Conservation (phyloP, 495 filamentous ascomycete species). For the Lophium mytilinum region DNA sequence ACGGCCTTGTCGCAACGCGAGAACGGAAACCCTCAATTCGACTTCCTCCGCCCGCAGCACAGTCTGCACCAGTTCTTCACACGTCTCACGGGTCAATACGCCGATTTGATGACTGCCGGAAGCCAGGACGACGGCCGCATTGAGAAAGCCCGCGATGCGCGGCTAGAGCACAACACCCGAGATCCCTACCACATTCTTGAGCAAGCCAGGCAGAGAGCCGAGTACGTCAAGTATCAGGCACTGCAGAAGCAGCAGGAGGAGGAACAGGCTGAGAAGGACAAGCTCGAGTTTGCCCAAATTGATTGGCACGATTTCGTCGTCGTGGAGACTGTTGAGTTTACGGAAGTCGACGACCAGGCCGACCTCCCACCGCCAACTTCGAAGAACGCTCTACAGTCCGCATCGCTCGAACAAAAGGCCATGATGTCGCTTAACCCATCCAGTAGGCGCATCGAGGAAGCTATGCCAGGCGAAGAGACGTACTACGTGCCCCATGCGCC, state of each 20-base stretch:
- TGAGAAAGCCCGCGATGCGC: conserved; percentile 59
- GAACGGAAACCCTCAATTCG: conserved; percentile 88
- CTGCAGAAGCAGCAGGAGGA: conserved; percentile 83
- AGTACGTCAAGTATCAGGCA: conserved; percentile 78
- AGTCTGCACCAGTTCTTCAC: conserved; percentile 92
- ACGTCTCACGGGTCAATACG: conserved; percentile 87
- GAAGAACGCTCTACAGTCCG: conserved; percentile 82
- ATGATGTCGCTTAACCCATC: conserved; percentile 64
- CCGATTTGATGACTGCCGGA: conserved; percentile 66
- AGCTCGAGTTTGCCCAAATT: conserved; percentile 76
- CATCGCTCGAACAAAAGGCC: conserved; percentile 89
- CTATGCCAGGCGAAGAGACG: conserved; percentile 73
- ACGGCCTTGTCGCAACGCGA: conserved; percentile 81
- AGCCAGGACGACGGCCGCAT: conserved; percentile 57
- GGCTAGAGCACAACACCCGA: conserved; percentile 66
- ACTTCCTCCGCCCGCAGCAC: conserved; percentile 93
- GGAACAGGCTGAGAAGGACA: conserved; percentile 78
- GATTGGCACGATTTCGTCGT: conserved; percentile 98
- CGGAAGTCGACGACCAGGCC: conserved; percentile 75
- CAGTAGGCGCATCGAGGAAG: conserved; percentile 85
- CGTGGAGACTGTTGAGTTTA: conserved; percentile 92
- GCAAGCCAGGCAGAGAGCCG: conserved; percentile 72
- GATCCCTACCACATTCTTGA: conserved; percentile 75
- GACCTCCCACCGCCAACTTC: conserved; percentile 84
- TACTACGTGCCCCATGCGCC: conserved; percentile 18